A percentile compares a stretch with the other conserved stretches of the same genome.
Evolutionary conservation across 2,329 filamentous ascomycete species (phyloP).

Genomic region (Juglanconis juglandina): DNA sequence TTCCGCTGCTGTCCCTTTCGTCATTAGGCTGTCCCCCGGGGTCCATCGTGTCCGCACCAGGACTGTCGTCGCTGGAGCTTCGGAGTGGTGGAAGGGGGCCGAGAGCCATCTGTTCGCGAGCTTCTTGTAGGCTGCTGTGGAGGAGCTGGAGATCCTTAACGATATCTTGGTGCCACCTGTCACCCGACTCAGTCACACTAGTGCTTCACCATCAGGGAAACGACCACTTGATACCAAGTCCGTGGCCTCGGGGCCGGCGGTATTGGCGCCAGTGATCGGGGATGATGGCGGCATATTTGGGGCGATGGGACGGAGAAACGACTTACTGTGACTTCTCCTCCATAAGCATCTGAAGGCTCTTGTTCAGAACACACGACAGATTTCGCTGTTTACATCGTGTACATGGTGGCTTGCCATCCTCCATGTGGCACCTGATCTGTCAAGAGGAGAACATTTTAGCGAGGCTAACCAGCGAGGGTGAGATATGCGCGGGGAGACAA

Average conservation of each 20-base stretch:
- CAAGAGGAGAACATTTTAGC: neutral
- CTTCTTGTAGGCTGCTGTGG: conserved; percentile 20
- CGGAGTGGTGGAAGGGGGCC: conserved; percentile 18
- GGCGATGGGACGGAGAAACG: neutral
- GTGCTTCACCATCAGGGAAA: neutral
- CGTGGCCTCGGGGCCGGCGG: no score
- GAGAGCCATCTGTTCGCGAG: conserved; percentile 20
- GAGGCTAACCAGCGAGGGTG: neutral
- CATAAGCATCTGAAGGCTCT: conserved; percentile 40
- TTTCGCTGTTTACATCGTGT: conserved; percentile 34
- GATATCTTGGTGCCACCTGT: neutral
- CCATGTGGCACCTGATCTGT: conserved; percentile 41
- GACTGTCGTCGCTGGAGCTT: conserved; percentile 16
- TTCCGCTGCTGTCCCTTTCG: conserved; percentile 20
- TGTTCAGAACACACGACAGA: conserved; percentile 37
- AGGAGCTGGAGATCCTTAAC: conserved; percentile 23
- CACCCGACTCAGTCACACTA: neutral
- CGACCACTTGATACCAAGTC: neutral
- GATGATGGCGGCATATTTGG: no score
- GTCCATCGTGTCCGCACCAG: neutral
- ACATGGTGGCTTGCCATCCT: conserved; percentile 36
- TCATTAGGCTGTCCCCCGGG: conserved; percentile 6
- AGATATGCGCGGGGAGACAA: no score
- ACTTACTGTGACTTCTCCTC: conserved; percentile 38
- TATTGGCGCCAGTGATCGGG: no score